Evolutionary conservation across 2,329 filamentous ascomycete genomes (phyloP).

Genomic region (Blastomyces gilchristii): DNA sequence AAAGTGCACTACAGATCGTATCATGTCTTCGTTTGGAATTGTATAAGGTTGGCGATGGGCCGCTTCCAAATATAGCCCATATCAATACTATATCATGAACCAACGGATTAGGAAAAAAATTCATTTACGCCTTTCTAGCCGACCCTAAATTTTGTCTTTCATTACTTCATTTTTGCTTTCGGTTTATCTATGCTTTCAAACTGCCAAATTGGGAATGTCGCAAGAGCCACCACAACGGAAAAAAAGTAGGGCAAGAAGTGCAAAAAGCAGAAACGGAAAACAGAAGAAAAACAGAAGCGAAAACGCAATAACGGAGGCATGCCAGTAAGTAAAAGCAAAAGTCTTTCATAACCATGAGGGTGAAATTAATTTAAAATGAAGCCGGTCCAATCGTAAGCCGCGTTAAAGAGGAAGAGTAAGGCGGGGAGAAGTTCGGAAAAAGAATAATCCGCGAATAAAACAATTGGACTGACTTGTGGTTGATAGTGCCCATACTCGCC

Average conservation of each 20-base stretch:
- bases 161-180: conserved; percentile 3
- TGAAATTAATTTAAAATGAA: not conserved
- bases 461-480: not conserved
- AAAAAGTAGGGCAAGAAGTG: not conserved
- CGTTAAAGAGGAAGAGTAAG: not conserved
- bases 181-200: not conserved
- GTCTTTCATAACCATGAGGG: not conserved
- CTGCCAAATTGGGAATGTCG: not conserved
- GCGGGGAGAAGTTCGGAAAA: not conserved
- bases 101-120: not conserved
- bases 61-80: not conserved
- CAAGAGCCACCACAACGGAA: not conserved
- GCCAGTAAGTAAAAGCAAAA: not conserved
- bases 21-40: not conserved
- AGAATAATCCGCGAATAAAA: not conserved
- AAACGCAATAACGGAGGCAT: not conserved
- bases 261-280: not conserved
- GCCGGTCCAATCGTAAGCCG: conserved; percentile 6
- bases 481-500: not conserved
- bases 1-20: not conserved
- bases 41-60: not conserved
- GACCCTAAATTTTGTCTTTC: not conserved
- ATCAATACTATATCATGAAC: not conserved
- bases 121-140: not conserved
- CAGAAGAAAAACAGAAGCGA: not conserved